Base-by-base conservation (phyloP, 2,329 filamentous ascomycete species). In the Pseudogymnoascus sp. region DNA sequence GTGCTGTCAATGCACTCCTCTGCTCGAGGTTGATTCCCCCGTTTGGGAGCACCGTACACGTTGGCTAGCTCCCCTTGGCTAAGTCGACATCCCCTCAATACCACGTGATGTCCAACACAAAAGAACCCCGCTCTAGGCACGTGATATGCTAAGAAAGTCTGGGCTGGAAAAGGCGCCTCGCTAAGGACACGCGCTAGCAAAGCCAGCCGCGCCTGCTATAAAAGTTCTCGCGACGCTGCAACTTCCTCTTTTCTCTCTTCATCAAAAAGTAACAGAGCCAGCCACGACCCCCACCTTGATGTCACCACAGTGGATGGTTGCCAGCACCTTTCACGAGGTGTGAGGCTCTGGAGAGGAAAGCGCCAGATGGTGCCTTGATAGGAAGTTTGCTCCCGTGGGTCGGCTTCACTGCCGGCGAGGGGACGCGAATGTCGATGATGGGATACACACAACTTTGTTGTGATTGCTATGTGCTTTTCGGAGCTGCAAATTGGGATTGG, bases 391-490 rank as follows among this genome's bases (percentile, higher is more conserved):
- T 80, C 80, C 81, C 84, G 84, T 82, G 84, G 77, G 84, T 87
- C 82, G 78, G 85, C 84, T 88, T 85, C 66, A 82, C 72, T 87
- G 85, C 86, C 81, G 84, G 84, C 85, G 83, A 87, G 85, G 84
- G 80, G 83, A 77, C 78, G 76, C 76, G 79, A 83, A 87, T 88
- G 86, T 87, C 85, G 84, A 87, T 82, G 82, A 87, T 80, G 83
- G 85, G 85, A 85, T 76, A 85, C 82, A 84, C 33, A 38, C 58
- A 60, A 25, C 7, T 8, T 9, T 35, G n/a, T 49, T 60, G 58
- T 60, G 28, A 33, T 33, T 12, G 9, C 25, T 55, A 55, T 33
- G 3, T 33, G 49, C 49, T 55, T 55, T 55, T 33, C 5, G 49
- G n/a, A 55, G 28, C 28, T 14, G 9, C 9, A 8, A 2, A 33